These are phyloP conservation scores for Naegleria lovaniensis DNA, from an alignment of 208 protist genomes.

Conservation along the genomic window DNA sequence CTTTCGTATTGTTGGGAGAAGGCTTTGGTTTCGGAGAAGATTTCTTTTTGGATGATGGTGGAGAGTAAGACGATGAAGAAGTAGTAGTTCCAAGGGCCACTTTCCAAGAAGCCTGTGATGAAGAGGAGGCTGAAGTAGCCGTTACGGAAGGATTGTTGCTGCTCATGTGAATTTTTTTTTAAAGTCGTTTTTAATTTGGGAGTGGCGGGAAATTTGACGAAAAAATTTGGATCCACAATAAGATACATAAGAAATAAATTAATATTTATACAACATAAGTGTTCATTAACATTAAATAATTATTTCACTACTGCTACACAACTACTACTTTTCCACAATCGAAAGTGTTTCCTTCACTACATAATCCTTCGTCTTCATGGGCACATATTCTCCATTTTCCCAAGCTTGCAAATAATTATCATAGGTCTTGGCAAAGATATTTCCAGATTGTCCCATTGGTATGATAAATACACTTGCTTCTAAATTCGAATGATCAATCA, in stretches of 20 bases:
- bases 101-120: too few relatives aligned
- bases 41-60: not conserved
- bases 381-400: not conserved
- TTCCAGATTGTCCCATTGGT: constrained; percentile 14
- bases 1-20: not conserved
- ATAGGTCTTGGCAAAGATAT: not conserved
- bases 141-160: too few relatives aligned
- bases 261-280: too few relatives aligned
- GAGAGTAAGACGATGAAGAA: not conserved
- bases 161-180: too few relatives aligned
- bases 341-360: not conserved
- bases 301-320: too few relatives aligned
- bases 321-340: not conserved
- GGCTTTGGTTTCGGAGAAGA: not conserved
- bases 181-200: too few relatives aligned
- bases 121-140: too few relatives aligned
- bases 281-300: too few relatives aligned
- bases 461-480: not conserved
- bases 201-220: too few relatives aligned
- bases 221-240: too few relatives aligned
- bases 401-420: not conserved
- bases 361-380: constrained; percentile 10
- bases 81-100: too few relatives aligned
- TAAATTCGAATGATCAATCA: not conserved
- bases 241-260: too few relatives aligned